Conservation (phyloP, 176 grass and related monocot species). For the Aegilops tauschii region DNA sequence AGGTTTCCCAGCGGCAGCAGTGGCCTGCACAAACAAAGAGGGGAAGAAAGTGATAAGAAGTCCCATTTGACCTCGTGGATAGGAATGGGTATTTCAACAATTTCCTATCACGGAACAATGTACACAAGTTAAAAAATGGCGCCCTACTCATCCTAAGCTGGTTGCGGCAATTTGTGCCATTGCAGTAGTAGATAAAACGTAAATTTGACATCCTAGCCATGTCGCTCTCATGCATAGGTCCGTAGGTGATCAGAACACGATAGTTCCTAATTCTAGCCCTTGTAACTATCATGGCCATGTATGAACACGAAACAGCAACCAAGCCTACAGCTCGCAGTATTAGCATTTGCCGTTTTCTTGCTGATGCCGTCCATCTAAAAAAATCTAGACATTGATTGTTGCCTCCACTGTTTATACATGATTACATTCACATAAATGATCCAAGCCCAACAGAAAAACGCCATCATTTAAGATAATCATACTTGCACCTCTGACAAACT, state of each 20-base stretch:
- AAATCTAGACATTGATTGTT: not conserved
- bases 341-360: not conserved
- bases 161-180: not conserved
- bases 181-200: not conserved
- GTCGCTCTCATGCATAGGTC: not conserved
- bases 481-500: not conserved
- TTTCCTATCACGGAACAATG: not conserved
- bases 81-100: not conserved
- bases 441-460: not conserved
- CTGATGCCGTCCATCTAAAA: not conserved
- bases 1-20: not conserved
- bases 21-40: not conserved
- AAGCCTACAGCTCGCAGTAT: not conserved
- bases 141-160: not conserved
- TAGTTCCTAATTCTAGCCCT: not conserved
- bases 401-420: not conserved
- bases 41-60: not conserved
- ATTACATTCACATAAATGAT: not conserved
- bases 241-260: no score
- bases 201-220: not conserved
- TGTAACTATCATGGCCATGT: not conserved
- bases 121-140: not conserved
- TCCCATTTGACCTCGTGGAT: not conserved
- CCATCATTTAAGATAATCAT: not conserved
- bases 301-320: not conserved